A percentile compares a stretch with the other conserved stretches of the same genome.
Evolutionary conservation across 305 asterid species (phyloP).

Genomic region (Solanum hybrid): DNA sequence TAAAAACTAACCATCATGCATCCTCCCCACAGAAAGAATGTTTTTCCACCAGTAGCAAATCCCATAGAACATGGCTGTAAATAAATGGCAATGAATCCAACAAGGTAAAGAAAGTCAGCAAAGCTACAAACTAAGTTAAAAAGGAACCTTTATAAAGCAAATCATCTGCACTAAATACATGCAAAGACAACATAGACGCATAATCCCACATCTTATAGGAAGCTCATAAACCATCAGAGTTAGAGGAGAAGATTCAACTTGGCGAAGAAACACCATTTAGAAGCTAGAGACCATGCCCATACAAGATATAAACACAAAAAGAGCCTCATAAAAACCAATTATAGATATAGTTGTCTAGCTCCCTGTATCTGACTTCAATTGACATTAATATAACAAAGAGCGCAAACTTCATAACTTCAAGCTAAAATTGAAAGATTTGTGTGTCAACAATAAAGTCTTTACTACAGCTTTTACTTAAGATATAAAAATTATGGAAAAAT

Average conservation of each 20-base stretch:
- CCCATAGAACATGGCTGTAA: conserved; percentile 99
- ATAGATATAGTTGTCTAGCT: neutral
- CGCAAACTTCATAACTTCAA: neutral
- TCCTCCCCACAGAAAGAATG: conserved; percentile 99
- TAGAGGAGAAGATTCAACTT: neutral
- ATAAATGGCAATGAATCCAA: conserved; percentile 2
- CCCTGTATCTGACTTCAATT: neutral
- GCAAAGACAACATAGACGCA: neutral
- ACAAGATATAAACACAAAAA: neutral
- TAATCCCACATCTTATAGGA: neutral
- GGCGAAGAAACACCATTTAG: neutral
- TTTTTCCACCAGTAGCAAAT: conserved; percentile 97
- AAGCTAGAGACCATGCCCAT: neutral
- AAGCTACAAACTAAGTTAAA: neutral
- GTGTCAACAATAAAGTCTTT: neutral
- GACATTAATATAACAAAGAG: neutral
- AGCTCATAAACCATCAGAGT: neutral
- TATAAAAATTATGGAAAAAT: neutral
- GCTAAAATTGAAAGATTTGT: neutral
- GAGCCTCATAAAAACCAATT: neutral
- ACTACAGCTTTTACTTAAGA: neutral
- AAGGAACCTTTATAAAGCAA: neutral
- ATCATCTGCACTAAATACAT: neutral
- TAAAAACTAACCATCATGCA: conserved; percentile 84
- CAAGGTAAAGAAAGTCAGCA: conserved; percentile 9